phyloP scores from a whole-genome alignment of 1,284 basidiomycete genomes.

The Leucocoprinus gongylophorus region DNA sequence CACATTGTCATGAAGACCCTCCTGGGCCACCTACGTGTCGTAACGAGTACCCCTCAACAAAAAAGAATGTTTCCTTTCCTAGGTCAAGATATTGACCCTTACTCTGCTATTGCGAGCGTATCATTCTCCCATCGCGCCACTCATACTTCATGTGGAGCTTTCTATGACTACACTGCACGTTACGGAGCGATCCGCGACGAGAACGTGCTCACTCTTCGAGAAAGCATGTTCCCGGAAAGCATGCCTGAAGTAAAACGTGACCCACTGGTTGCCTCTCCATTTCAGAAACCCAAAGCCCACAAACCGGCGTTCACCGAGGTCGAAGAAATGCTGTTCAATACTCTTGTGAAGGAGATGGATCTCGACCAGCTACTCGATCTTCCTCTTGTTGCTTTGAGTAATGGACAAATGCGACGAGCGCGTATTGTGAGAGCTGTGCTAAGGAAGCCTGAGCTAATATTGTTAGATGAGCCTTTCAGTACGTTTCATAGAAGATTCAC shows the following conservation, averaged over 20 bases:
- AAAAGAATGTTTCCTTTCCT: slow-evolving; percentile 71
- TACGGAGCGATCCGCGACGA: slow-evolving; percentile 84
- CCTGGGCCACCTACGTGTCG: slow-evolving; percentile 60
- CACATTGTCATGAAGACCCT: slow-evolving; percentile 44
- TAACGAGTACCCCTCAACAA: slow-evolving; percentile 43
- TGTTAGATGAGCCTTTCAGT: slow-evolving; percentile 86
- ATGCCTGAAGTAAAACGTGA: slow-evolving; percentile 23
- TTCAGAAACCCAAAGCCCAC: slow-evolving; percentile 18
- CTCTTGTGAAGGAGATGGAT: slow-evolving; percentile 46
- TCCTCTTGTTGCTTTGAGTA: slow-evolving; percentile 78
- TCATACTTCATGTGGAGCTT: slow-evolving; percentile 55
- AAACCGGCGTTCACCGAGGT: slow-evolving; percentile 18
- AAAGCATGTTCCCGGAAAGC: slow-evolving; percentile 50
- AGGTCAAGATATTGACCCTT: slow-evolving; percentile 33
- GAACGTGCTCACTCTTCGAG: slow-evolving; percentile 62
- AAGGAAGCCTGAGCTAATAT: slow-evolving; percentile 58
- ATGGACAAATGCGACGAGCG: slow-evolving; percentile 88
- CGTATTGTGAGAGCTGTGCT: slow-evolving; percentile 79
- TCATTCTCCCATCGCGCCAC: slow-evolving; percentile 65
- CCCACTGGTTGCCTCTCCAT: slow-evolving; percentile 27
- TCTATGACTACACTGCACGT: slow-evolving; percentile 86
- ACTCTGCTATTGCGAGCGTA: slow-evolving; percentile 53
- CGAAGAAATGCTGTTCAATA: slow-evolving; percentile 39
- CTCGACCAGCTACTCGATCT: slow-evolving; percentile 65
- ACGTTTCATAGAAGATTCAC: slow-evolving; percentile 23